Percentiles rank a stretch among this genome's conserved stretches.
Evolutionary conservation across 225 moss, liverwort and hornwort genomes (phyloP).

Genomic region (Sphagnum tenellum): DNA sequence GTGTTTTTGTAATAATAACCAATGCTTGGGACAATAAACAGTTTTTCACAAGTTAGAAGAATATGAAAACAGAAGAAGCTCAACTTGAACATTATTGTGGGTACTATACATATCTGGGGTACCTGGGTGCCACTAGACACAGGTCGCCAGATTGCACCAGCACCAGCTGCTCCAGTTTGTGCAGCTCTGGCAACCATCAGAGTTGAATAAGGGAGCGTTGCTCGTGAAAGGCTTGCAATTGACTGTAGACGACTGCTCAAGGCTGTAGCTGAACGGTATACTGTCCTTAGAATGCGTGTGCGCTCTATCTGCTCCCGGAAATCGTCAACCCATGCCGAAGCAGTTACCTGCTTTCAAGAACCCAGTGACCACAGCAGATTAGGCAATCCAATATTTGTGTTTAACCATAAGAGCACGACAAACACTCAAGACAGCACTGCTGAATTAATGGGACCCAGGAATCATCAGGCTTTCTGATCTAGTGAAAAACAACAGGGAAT

Average conservation of each 20-base stretch:
- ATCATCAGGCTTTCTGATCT: too few species aligned
- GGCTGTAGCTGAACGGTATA: conserved; percentile 84
- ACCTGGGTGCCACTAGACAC: conserved; percentile 94
- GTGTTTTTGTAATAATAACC: too few species aligned
- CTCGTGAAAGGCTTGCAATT: conserved; percentile 68
- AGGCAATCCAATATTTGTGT: too few species aligned
- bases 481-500: too few species aligned
- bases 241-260: conserved; percentile 64
- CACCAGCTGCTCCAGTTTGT: conserved; percentile 74
- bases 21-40: too few species aligned
- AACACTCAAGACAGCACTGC: too few species aligned
- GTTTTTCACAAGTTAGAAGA: too few species aligned
- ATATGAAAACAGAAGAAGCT: too few species aligned
- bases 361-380: too few species aligned
- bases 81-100: neutral
- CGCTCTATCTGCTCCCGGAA: conserved; percentile 98
- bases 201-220: conserved; percentile 47
- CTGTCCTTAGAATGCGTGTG: conserved; percentile 80
- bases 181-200: conserved; percentile 68
- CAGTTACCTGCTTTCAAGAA: conserved; percentile 41
- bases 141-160: conserved; percentile 96
- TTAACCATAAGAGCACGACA: too few species aligned
- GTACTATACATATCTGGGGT: neutral
- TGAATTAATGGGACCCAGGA: too few species aligned
- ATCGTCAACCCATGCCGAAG: conserved; percentile 67